Evolutionary conservation across 768 basidiomycete species (phyloP).

Genomic region (Leucocoprinus birnbaumii): DNA sequence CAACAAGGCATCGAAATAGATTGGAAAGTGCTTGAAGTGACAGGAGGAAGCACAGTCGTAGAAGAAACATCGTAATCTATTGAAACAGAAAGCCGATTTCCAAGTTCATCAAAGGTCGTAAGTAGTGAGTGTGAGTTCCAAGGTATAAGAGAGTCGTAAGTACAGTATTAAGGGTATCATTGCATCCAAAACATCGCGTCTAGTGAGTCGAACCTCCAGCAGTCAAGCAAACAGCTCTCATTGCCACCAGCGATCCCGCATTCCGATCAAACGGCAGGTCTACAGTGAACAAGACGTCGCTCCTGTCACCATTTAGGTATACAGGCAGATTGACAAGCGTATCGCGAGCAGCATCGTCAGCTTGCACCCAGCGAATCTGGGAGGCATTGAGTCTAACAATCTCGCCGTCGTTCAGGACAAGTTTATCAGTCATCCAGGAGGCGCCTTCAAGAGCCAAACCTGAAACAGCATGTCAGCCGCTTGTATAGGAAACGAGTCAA

Average conservation of each 20-base stretch:
- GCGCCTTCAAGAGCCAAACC: slow-evolving; percentile 90
- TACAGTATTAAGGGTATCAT: neutral
- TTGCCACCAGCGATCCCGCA: slow-evolving; percentile 71
- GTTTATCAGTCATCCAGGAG: slow-evolving; percentile 61
- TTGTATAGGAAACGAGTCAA: slow-evolving; percentile 2
- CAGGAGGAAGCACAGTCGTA: slow-evolving; percentile 37
- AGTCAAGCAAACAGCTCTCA: slow-evolving; percentile 88
- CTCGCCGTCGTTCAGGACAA: slow-evolving; percentile 85
- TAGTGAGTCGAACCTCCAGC: slow-evolving; percentile 48
- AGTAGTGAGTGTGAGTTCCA: neutral
- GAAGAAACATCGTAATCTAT: slow-evolving; percentile 15
- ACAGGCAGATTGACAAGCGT: slow-evolving; percentile 80
- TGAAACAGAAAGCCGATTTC: neutral
- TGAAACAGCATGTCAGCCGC: slow-evolving; percentile 26
- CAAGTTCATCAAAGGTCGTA: neutral
- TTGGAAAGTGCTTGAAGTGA: slow-evolving; percentile 82
- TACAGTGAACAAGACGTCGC: slow-evolving; percentile 88
- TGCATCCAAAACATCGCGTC: neutral
- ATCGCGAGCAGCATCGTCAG: slow-evolving; percentile 33
- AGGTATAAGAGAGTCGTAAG: neutral
- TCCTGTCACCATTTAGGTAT: slow-evolving; percentile 88
- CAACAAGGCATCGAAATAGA: slow-evolving; percentile 76
- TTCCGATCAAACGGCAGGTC: slow-evolving; percentile 74
- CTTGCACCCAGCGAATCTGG: slow-evolving; percentile 85
- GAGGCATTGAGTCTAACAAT: slow-evolving; percentile 76